These are phyloP conservation scores for Dendrobium huoshanense DNA, from an alignment of 106 monocot species.

Conservation along the genomic window DNA sequence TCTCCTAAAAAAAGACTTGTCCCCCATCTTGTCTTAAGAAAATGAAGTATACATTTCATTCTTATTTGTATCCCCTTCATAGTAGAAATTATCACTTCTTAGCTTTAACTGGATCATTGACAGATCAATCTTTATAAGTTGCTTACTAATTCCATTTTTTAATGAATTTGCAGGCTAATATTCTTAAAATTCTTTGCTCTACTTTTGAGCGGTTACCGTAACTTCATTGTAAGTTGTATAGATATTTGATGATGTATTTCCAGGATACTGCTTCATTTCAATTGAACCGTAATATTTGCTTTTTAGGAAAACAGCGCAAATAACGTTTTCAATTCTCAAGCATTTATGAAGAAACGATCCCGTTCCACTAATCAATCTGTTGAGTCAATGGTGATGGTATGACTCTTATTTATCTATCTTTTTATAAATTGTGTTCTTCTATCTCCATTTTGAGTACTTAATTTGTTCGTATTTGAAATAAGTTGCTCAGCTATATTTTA, in stretches of 20 bases:
- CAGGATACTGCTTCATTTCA: conserved; percentile 2
- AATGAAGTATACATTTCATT: not conserved
- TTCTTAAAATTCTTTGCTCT: conserved; percentile 88
- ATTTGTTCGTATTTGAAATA: not conserved
- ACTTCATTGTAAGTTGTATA: conserved; percentile 78
- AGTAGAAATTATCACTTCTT: not conserved
- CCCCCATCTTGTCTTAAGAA: not conserved
- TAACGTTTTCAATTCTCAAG: conserved; percentile 83
- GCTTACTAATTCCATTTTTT: conserved; percentile 8
- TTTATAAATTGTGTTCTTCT: not conserved
- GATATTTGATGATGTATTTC: not conserved
- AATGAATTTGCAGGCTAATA: conserved; percentile 62
- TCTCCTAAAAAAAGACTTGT: not conserved
- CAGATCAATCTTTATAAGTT: not conserved
- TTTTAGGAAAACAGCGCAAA: conserved; percentile 63
- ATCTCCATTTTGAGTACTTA: not conserved
- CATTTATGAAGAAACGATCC: conserved; percentile 96
- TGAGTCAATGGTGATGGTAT: conserved; percentile 87
- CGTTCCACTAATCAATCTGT: conserved; percentile 73
- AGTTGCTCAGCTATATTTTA: not conserved
- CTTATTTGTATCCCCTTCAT: not conserved
- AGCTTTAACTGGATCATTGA: not conserved
- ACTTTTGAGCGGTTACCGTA: conserved; percentile 95
- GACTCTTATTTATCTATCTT: not conserved
- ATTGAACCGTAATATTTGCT: conserved; percentile 5